Evolutionary conservation across 164 flowering plant species (phyloP), one percentile per base, ranked within the genome.

Genomic region (Tetracentron sinense): DNA sequence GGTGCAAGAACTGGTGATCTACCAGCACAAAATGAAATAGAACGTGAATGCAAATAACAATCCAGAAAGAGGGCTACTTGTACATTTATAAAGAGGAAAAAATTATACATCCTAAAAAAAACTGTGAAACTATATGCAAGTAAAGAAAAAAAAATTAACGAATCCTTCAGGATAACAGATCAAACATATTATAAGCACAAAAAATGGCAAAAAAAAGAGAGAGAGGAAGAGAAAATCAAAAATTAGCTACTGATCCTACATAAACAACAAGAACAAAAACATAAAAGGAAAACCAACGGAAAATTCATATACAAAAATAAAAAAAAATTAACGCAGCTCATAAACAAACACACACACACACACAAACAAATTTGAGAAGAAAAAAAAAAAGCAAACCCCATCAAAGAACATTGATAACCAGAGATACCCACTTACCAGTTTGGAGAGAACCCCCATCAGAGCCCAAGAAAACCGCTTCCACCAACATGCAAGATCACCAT

Each of bases 381-480:
- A 29, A 16, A 20, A 14, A 16, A 42, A 54, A 20, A 30, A n/a
- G 28, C 25, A 61, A 7, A 29, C 54, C 59, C 46, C 60, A 55
- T 46, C 28, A 56, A 19, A 56, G 42, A 55, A 20, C 28, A 56
- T 16, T 14, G 50, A 56, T 26, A 30, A 64, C 29, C 29, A 64
- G 44, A 65, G 23, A 65, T 2, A 15, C 11, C 11, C 25, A 65
- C 55, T 55, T 19, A 65, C 68, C 56, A 44, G 54, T 49, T 33
- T n/a, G 31, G 22, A 56, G 62, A 57, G 54, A 28, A 21, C 51
- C 16, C 19, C 49, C 60, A 30, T 56, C 16, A 61, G 14, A 33
- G 56, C 31, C 42, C 50, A 65, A 17, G 53, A 26, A 65, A 56
- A 50, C 56, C 47, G 21, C 56, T 21, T 50, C 28, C 23, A 49